These are phyloP conservation scores for Beauveria sp. DNA, from an alignment of 2,329 filamentous ascomycete genomes.

Conservation along the genomic window DNA sequence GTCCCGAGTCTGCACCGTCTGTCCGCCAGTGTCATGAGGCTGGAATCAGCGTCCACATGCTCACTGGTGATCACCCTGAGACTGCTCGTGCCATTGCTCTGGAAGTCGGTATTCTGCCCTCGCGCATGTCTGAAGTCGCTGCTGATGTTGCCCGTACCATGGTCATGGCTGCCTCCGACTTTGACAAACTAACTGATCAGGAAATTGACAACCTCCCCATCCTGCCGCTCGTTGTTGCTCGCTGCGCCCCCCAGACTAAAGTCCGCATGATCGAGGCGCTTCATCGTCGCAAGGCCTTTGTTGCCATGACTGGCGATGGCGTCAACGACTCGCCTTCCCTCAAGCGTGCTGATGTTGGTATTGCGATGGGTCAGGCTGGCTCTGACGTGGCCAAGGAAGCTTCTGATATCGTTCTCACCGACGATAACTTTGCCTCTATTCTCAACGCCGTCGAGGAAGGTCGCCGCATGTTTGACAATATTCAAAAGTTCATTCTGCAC, in stretches of 20 bases:
- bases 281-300: slow-evolving; percentile 52
- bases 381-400: slow-evolving; percentile 66
- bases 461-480: slow-evolving; percentile 64
- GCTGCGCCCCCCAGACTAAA: slow-evolving; percentile 60
- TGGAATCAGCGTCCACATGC: slow-evolving; percentile 59
- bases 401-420: slow-evolving; percentile 59
- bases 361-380: slow-evolving; percentile 60
- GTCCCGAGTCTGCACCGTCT: slow-evolving; percentile 55
- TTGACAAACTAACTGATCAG: slow-evolving; percentile 56
- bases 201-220: slow-evolving; percentile 55
- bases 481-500: slow-evolving; percentile 65
- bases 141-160: slow-evolving; percentile 50
- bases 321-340: slow-evolving; percentile 61
- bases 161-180: slow-evolving; percentile 60
- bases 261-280: slow-evolving; percentile 65
- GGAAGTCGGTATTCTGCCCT: slow-evolving; percentile 55
- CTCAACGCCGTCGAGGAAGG: slow-evolving; percentile 66
- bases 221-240: slow-evolving; percentile 57
- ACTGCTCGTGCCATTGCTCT: slow-evolving; percentile 58
- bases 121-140: slow-evolving; percentile 41
- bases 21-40: slow-evolving; percentile 52
- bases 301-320: slow-evolving; percentile 62
- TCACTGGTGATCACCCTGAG: slow-evolving; percentile 61
- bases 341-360: slow-evolving; percentile 59
- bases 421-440: slow-evolving; percentile 67